phyloP scores from a whole-genome alignment of 257 asterid species.

The Ocimum tenuiflorum region DNA sequence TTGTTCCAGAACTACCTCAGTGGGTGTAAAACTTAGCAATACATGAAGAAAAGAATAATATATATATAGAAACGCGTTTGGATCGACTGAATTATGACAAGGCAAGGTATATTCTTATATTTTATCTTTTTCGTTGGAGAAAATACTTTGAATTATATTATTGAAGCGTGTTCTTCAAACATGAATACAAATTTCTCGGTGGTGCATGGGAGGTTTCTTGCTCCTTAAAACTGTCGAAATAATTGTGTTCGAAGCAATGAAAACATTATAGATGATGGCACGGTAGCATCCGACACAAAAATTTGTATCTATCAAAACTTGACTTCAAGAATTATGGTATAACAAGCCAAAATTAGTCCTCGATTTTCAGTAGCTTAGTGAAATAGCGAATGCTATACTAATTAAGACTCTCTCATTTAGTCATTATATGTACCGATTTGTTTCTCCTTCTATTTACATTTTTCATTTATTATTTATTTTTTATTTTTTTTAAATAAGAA shows the following conservation, averaged over 20 bases:
- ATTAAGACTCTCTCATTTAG: too few relatives aligned
- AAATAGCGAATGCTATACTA: too few relatives aligned
- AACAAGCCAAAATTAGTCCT: too few relatives aligned
- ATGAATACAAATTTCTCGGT: background rate
- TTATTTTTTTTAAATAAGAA: too few relatives aligned
- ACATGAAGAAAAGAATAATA: too few relatives aligned
- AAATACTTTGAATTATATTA: background rate
- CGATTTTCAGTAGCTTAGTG: too few relatives aligned
- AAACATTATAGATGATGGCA: background rate
- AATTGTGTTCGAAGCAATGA: slow-evolving; percentile 17
- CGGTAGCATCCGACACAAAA: slow-evolving; percentile 5
- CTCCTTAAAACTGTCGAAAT: slow-evolving; percentile 7
- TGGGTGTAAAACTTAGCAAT: too few relatives aligned
- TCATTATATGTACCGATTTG: too few relatives aligned
- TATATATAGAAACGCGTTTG: background rate
- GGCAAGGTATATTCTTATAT: background rate
- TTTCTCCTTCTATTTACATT: too few relatives aligned
- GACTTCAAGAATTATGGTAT: too few relatives aligned
- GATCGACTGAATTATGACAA: background rate
- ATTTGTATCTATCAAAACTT: background rate
- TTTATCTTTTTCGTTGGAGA: background rate
- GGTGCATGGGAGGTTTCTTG: slow-evolving; percentile 21
- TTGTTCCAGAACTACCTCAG: too few relatives aligned
- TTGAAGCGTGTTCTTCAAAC: background rate
- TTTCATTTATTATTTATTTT: too few relatives aligned